Conservation (phyloP, 73 alveolate genomes). For the Stentor roeselii region DNA sequence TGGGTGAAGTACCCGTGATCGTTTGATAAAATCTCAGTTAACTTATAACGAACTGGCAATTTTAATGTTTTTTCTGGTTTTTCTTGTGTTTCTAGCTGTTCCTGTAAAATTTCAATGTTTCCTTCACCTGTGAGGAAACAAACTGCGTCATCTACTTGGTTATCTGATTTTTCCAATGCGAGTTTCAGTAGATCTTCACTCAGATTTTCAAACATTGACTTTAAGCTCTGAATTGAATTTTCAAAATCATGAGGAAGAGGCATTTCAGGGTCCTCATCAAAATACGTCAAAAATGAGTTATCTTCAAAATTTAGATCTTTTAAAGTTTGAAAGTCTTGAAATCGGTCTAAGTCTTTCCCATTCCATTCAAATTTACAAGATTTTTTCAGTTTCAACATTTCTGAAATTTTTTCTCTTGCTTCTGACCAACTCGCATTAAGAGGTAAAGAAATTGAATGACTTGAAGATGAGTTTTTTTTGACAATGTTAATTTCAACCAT, state of each 20-base stretch:
- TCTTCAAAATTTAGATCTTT: neutral
- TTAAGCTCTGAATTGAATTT: neutral
- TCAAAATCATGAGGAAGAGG: neutral
- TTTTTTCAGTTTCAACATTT: no score
- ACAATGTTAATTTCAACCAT: neutral
- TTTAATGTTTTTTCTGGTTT: neutral
- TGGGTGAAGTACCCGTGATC: conserved; percentile 5
- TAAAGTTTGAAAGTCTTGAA: neutral
- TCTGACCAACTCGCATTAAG: neutral
- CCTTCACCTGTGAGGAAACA: neutral
- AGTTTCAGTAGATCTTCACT: conserved; percentile 8
- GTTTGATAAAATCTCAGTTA: conserved; percentile 3
- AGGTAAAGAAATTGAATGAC: no score
- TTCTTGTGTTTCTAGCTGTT: neutral
- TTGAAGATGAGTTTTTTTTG: no score
- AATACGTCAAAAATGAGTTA: neutral
- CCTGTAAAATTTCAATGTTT: neutral
- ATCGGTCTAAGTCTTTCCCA: neutral
- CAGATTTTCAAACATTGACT: neutral
- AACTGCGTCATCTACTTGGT: neutral
- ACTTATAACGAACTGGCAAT: neutral
- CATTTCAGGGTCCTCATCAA: neutral
- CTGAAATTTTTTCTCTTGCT: neutral
- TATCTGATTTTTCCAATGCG: conserved; percentile 7
- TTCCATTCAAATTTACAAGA: no score